Evolutionary conservation across 2,329 filamentous ascomycete genomes (phyloP).

Genomic region (Gnomoniopsis sp.): DNA sequence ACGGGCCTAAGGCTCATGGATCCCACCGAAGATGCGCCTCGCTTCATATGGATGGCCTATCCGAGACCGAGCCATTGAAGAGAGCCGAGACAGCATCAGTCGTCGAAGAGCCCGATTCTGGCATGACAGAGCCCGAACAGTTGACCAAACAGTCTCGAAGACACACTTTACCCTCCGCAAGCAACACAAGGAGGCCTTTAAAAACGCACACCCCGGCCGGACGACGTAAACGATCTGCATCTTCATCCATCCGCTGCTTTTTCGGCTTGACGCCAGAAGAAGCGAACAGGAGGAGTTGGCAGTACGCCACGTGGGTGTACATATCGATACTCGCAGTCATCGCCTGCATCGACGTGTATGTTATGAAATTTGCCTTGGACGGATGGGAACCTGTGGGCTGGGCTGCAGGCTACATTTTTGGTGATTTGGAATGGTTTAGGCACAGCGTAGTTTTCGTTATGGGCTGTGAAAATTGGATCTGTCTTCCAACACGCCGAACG

Average conservation of each 20-base stretch:
- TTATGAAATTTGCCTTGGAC: conserved; percentile 63
- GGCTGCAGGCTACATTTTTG: conserved; percentile 86
- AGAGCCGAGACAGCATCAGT: conserved; percentile 4
- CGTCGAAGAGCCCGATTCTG: neutral
- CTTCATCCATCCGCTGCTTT: conserved; percentile 66
- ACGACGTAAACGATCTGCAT: conserved; percentile 62
- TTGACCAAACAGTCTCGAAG: conserved; percentile 27
- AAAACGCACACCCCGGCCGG: conserved; percentile 59
- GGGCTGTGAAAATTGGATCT: conserved; percentile 72
- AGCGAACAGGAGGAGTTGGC: conserved; percentile 73
- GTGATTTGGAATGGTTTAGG: conserved; percentile 69
- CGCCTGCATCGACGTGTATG: conserved; percentile 64
- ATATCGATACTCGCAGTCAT: conserved; percentile 61
- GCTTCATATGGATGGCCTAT: neutral
- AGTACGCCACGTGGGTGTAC: conserved; percentile 81
- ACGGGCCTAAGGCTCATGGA: neutral
- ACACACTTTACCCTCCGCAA: conserved; percentile 51
- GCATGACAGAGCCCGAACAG: neutral
- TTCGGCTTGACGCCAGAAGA: conserved; percentile 77
- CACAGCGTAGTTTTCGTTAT: conserved; percentile 57
- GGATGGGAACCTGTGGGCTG: conserved; percentile 84
- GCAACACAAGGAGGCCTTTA: conserved; percentile 32
- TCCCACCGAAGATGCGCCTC: conserved; percentile 5
- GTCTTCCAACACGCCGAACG: conserved; percentile 51
- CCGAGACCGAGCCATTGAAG: neutral